Evolutionary conservation across 129 eudicot species (phyloP), one percentile per base, ranked within the genome.

Genomic region (Smallanthus sonchifolius): DNA sequence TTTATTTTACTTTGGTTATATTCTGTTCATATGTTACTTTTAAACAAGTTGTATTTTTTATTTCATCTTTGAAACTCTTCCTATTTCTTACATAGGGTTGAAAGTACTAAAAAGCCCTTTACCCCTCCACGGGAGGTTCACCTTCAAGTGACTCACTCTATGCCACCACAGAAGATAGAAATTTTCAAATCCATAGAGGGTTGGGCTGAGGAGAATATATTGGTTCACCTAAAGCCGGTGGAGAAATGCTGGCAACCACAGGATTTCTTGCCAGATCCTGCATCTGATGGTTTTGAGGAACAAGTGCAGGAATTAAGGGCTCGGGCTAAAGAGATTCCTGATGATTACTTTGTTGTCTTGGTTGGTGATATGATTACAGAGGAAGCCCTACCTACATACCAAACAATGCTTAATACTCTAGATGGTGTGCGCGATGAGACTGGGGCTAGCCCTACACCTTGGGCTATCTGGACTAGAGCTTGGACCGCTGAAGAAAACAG

Each of bases 401-500:
- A 89, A 72, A 89, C 95, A 9, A 92, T 92, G 98, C 88, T 92
- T 75, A 90, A 92, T 76, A 87, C 96, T 30, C 73, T 87, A 36
- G 96, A 92, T 73, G 98, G 98, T 45, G 96, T 92, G 57, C 73
- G 96, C 0, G 98, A 92, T 77, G 98, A 92, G 65, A 92, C 98
- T 0, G 98, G 98, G 14, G 96, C 98, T 4, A 92, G 96, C 74
- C 86, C 72, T 51, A 84, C 95, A 65, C 80, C 96, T n/a, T 92
- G 98, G 98, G 98, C 92, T 15, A 55, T 87, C 4, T 92, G 98
- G 98, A 87, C 92, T 0, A 72, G 98, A 83, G 96, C 98, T 38
- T 92, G 98, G 98, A 92, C 98, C 3, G 98, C 98, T 60, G 98
- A 92, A 81, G 98, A 92, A 77, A 92, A 92, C 59, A 86, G 98